Evolutionary conservation across 1,284 basidiomycete species (phyloP).

Genomic region (Leccinum olivaceoglutinosum): DNA sequence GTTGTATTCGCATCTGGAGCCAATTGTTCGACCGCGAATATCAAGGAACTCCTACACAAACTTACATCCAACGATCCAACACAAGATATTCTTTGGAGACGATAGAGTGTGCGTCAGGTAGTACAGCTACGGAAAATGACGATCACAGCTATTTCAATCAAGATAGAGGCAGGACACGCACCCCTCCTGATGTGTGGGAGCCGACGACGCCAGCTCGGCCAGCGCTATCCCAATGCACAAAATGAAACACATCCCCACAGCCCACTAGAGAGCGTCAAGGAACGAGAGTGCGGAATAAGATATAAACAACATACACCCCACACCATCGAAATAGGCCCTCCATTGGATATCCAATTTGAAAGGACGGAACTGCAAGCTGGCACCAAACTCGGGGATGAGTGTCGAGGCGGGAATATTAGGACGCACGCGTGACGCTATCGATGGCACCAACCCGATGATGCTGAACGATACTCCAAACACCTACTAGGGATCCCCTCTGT

Average conservation of each 20-base stretch:
- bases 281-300: too few relatives aligned
- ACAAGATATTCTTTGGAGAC: slow-evolving; percentile 30
- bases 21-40: background rate
- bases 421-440: slow-evolving; percentile 30
- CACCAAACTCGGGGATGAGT: background rate
- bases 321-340: slow-evolving; percentile 42
- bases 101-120: slow-evolving; percentile 36
- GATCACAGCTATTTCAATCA: background rate
- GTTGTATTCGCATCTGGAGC: slow-evolving; percentile 34
- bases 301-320: slow-evolving; percentile 34
- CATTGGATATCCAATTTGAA: slow-evolving; percentile 40
- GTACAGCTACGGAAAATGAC: slow-evolving; percentile 25
- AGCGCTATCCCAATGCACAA: slow-evolving; percentile 61
- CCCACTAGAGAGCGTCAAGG: slow-evolving; percentile 23
- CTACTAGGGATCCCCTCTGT: slow-evolving; percentile 7
- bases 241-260: slow-evolving; percentile 47
- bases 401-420: background rate
- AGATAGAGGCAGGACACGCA: slow-evolving; percentile 3
- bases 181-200: slow-evolving; percentile 50
- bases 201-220: slow-evolving; percentile 68
- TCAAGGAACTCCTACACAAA: background rate
- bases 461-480: slow-evolving; percentile 34
- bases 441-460: slow-evolving; percentile 39
- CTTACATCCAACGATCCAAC: slow-evolving; percentile 39
- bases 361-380: slow-evolving; percentile 31